Evolutionary conservation across 2,329 filamentous ascomycete genomes (phyloP), one percentile per base, ranked within the genome.

Genomic region (Celoporthe dispersa): DNA sequence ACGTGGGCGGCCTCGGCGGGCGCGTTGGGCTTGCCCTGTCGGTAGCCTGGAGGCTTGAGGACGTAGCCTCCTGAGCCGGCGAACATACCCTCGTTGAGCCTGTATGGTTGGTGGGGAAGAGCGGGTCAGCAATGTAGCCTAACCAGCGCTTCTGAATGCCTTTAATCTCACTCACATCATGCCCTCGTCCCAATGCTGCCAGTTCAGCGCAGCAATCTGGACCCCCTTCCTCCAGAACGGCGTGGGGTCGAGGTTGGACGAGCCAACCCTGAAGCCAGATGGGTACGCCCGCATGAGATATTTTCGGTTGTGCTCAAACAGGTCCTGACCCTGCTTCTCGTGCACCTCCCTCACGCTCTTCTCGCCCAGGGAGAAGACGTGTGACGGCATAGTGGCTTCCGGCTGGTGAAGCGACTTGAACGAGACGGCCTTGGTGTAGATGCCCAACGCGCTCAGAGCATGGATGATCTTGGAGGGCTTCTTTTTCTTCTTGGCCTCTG

Each of bases 121-220:
- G 1, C 6, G 35, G 33, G 53, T 67, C 6, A 67, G 55, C 39
- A 51, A 35, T n/a, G 9, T n/a, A 48, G 22, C 7, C 44, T n/a
- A 2, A 19, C 19, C n/a, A 19, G 16, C 16, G 4, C 14, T n/a
- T 12, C 22, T 51, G 5, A 9, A 31, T 31, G 35, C 9, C 14
- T 44, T 44, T 63, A 1, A 1, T 11, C 6, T 3, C 22, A 71
- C 70, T 68, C 48, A 71, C 95, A 98, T 98, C 91, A 97, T 97
- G 41, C 93, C 94, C 75, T 93, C 91, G 76, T 98, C 94, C 79
- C 92, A 90, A 72, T 90, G 91, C 80, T 98, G 94, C 93, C 94
- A 98, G 81, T 98, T 98, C 71, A 98, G 84, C 0, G 94, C 94
- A 1, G 97, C 94, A 75, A 98, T 91, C 80, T 98, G 94, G 3